Evolutionary conservation across 257 asterid species (phyloP), one percentile per base, ranked within the genome.

Genomic region (Solanum tacnaense): DNA sequence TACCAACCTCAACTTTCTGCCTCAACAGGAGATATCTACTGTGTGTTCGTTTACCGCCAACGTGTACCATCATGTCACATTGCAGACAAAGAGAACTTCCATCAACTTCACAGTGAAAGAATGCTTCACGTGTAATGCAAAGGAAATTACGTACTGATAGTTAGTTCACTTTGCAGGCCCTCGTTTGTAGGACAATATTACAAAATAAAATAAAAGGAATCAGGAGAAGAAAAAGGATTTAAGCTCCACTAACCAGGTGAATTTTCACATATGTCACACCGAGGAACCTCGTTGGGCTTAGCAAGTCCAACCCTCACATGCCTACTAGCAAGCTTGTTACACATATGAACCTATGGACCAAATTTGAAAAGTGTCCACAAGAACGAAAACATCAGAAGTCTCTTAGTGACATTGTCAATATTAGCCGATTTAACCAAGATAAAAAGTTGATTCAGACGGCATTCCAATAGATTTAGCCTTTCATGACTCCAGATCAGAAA

Each of bases 241-340:
- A 39, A 32, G 87, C 35, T 87, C 65, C 9, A 86, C 87, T 60
- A 91, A 96, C 99, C 98, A 74, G 99, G 98, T 29, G 97, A 93
- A 82, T 88, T 97, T 90, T 97, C 98, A 38, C 99, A 97, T 71
- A 97, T 97, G 89, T 97, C 99, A 10, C 99, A 96, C 2, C 93
- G 98, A 21, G 93, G 94, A 88, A 97, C 96, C 84, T 91, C 94
- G 78, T 91, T 92, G 76, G 99, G 98, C 85, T 95, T 96, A 20
- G 98, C 99, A 34, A 97, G 96, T 60, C 98, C 98, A 76, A 96
- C 99, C 78, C 98, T 92, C 44, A 96, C 93, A 58, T 97, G 99
- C 87, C 98, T 92, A 89, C 95, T 97, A 2, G 99, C 99, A n/a
- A 97, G 97, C 94, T 97, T 97, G 92, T 97, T 97, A 88, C 98